Percentiles rank a stretch among this genome's conserved stretches.
Conservation (phyloP, 257 asterid species). For the Solanum dulcamara region DNA sequence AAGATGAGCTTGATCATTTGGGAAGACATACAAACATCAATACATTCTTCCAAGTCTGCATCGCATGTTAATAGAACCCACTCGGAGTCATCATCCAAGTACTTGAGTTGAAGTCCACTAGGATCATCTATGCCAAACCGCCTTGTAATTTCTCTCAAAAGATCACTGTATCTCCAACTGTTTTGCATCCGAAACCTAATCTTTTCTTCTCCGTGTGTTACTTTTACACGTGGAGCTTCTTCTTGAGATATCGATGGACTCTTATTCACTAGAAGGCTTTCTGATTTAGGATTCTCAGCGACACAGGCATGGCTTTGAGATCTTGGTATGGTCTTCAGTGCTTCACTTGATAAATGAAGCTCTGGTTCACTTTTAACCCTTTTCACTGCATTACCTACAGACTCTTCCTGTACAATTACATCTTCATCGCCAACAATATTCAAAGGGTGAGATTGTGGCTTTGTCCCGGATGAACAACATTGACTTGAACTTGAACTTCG, state of each 20-base stretch:
- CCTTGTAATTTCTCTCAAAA: constrained; percentile 41
- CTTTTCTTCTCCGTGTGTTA: constrained; percentile 61
- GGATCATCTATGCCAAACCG: constrained; percentile 51
- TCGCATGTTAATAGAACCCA: constrained; percentile 86
- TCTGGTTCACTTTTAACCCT: constrained; percentile 49
- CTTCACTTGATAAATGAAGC: constrained; percentile 34
- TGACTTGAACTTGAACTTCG: constrained; percentile 66
- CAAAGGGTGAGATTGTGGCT: constrained; percentile 13
- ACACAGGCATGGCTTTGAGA: constrained; percentile 40
- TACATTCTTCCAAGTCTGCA: constrained; percentile 82
- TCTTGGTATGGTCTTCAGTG: constrained; percentile 29
- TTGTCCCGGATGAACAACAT: constrained; percentile 44
- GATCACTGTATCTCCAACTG: constrained; percentile 49
- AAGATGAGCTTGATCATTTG: constrained; percentile 50
- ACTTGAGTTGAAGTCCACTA: constrained; percentile 47
- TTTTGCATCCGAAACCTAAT: constrained; percentile 63
- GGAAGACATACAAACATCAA: constrained; percentile 43
- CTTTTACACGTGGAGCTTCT: constrained; percentile 50
- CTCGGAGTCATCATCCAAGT: constrained; percentile 83
- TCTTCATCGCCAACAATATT: constrained; percentile 11
- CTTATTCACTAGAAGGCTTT: constrained; percentile 3
- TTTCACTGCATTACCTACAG: constrained; percentile 16
- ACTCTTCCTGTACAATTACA: constrained; percentile 20
- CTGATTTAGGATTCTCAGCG: constrained; percentile 18
- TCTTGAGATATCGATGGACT: constrained; percentile 9